A percentile compares a stretch with the other conserved stretches of the same genome.
phyloP scores from a whole-genome alignment of 2,329 filamentous ascomycete species.

The Fusarium sp. region DNA sequence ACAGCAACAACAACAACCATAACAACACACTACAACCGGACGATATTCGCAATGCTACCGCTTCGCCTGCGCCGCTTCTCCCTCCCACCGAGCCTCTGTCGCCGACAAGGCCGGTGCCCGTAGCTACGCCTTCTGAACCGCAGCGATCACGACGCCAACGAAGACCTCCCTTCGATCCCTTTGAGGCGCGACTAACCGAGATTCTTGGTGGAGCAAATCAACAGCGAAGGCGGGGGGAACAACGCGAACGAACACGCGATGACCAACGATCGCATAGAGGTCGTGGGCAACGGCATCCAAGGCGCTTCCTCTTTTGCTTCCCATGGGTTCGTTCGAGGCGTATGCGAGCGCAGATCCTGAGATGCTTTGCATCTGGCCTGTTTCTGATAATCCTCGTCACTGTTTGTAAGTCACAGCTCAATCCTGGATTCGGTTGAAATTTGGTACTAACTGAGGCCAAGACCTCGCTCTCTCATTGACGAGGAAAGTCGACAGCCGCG shows the following conservation, averaged over 20 bases:
- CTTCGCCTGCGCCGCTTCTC: conserved; percentile 31
- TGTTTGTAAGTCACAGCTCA: conserved; percentile 66
- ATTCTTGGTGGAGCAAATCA: conserved; percentile 21
- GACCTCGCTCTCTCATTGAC: conserved; percentile 78
- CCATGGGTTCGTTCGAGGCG: conserved; percentile 64
- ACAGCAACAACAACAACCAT: conserved; percentile 5
- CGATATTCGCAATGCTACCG: conserved; percentile 19
- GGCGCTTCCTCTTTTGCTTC: conserved; percentile 62
- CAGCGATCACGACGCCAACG: conserved; percentile 16
- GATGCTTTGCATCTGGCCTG: conserved; percentile 71
- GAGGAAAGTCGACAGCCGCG: conserved; percentile 68
- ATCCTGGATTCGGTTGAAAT: background rate
- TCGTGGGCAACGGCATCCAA: conserved; percentile 41
- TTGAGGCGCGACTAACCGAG: conserved; percentile 32
- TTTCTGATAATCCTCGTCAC: conserved; percentile 67
- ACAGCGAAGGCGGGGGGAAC: conserved; percentile 7
- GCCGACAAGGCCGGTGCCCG: conserved; percentile 22
- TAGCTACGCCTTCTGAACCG: conserved; percentile 18
- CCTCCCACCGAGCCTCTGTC: conserved; percentile 17
- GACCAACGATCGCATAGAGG: conserved; percentile 23
- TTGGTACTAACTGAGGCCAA: conserved; percentile 47
- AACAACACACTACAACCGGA: conserved; percentile 14
- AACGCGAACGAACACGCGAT: conserved; percentile 12
- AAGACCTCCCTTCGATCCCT: conserved; percentile 6
- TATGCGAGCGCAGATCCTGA: conserved; percentile 64